Evolutionary conservation across 1,284 basidiomycete genomes (phyloP).

Genomic region (Neonothopanus nambi): DNA sequence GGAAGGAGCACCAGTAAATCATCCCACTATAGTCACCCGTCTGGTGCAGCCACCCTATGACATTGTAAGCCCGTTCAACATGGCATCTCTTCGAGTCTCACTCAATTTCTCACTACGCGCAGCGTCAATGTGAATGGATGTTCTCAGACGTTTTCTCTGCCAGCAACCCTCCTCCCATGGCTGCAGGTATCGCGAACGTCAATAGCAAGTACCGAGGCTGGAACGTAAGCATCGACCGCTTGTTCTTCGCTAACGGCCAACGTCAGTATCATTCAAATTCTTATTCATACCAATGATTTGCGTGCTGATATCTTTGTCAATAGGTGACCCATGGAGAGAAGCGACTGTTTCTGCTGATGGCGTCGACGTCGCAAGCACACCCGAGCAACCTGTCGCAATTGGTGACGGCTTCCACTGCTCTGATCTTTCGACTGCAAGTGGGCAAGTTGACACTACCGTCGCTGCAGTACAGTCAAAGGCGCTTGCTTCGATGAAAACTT

Average conservation of each 20-base stretch:
- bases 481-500: constrained; percentile 45
- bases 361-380: constrained; percentile 47
- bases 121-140: constrained; percentile 66
- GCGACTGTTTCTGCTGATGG: constrained; percentile 63
- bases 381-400: constrained; percentile 52
- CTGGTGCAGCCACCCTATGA: constrained; percentile 60
- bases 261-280: constrained; percentile 42
- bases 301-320: too few relatives aligned
- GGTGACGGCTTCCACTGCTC: constrained; percentile 69
- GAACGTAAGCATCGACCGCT: constrained; percentile 52
- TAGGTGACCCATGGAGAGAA: constrained; percentile 75
- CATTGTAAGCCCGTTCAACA: constrained; percentile 40
- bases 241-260: constrained; percentile 71
- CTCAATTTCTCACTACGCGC: not conserved
- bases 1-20: constrained; percentile 50
- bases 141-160: constrained; percentile 56
- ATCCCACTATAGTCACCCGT: constrained; percentile 58
- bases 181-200: constrained; percentile 39
- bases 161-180: constrained; percentile 33
- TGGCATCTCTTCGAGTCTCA: not conserved
- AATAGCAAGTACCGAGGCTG: constrained; percentile 61
- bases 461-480: constrained; percentile 50
- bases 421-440: constrained; percentile 49
- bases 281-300: constrained; percentile 8
- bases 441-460: constrained; percentile 50